Evolutionary conservation across 116 monocot genomes (phyloP), one percentile per base, ranked within the genome.

Genomic region (Iris pallida): DNA sequence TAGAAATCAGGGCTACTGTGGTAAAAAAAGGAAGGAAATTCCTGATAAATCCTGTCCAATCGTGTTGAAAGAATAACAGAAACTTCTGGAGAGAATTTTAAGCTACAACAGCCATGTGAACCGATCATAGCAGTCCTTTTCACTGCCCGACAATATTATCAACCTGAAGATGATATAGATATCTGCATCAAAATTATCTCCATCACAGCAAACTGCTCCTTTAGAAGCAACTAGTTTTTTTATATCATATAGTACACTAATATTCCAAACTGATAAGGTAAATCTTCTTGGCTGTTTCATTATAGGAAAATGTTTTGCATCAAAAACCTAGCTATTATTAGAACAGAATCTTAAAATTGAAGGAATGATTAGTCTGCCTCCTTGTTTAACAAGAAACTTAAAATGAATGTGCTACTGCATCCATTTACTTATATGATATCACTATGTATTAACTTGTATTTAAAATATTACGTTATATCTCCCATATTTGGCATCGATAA

Each of bases 111-210:
- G 82, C 85, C 63, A 75, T 14, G 20, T 87, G 71, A 4, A 59
- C 69, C 16, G 92, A 81, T 15, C 83, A 76, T 79, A 85, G 77
- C 92, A 92, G 92, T 77, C 51, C 92, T 78, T 64, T 88, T 92
- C n/a, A 73, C 85, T 10, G 92, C 92, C 9, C 83, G 78, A 92
- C 86, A 49, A 92, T 88, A 57, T 92, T 83, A 14, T 92, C 92
- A 7, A 92, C 79, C 92, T 83, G 75, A 44, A 63, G 1, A 16
- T 7, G 61, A 51, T 13, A 51, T 4, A 13, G 49, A 9, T 13
- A 4, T 51, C 1, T 9, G 0, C 4, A 4, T 13, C 49, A 51
- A 51, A 51, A 7, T 51, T 51, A 9, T 9, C 7, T 51, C 49
- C 49, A 51, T 7, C 49, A 9, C 1, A 51, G n/a, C n/a, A n/a